Percentiles rank a stretch among this genome's conserved stretches.
Evolutionary conservation across 2,329 filamentous ascomycete genomes (phyloP).

Genomic region (Fusarium clavum): DNA sequence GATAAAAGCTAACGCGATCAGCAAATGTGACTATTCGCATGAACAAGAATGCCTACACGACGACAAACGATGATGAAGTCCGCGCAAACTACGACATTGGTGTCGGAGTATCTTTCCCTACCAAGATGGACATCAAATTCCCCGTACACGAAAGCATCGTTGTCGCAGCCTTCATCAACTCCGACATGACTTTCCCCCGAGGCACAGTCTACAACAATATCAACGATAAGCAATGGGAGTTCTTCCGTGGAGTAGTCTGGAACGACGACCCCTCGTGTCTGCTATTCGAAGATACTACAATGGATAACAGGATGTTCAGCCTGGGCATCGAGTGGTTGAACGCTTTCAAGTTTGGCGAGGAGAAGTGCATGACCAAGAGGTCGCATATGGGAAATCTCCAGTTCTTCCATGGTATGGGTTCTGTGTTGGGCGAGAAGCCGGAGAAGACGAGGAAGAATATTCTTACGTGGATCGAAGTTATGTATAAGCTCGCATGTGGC

Average conservation of each 20-base stretch:
- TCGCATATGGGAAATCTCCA: slow-evolving; percentile 35
- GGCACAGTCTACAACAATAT: slow-evolving; percentile 37
- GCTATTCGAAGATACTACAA: slow-evolving; percentile 11
- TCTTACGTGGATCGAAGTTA: slow-evolving; percentile 28
- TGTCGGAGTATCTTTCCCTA: slow-evolving; percentile 15
- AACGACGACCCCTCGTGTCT: slow-evolving; percentile 35
- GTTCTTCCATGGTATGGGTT: slow-evolving; percentile 33
- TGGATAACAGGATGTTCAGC: slow-evolving; percentile 25
- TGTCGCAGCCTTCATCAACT: slow-evolving; percentile 25
- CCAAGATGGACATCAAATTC: slow-evolving; percentile 22
- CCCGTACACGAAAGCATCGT: slow-evolving; percentile 31
- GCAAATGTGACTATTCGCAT: slow-evolving; percentile 25
- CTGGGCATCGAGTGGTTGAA: slow-evolving; percentile 21
- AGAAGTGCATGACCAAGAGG: slow-evolving; percentile 30
- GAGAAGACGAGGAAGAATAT: slow-evolving; percentile 14
- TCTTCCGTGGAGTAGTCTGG: slow-evolving; percentile 30
- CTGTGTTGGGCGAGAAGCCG: slow-evolving; percentile 17
- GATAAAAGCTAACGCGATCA: not conserved
- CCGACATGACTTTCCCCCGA: slow-evolving; percentile 23
- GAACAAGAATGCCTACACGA: not conserved
- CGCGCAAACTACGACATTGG: slow-evolving; percentile 25
- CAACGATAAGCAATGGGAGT: slow-evolving; percentile 34
- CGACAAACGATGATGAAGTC: not conserved
- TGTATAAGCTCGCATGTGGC: slow-evolving; percentile 35
- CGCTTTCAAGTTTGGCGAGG: slow-evolving; percentile 24